These are phyloP conservation scores for Globisporangium irregulare DNA, from an alignment of 352 stramenopile genomes.

Conservation along the genomic window DNA sequence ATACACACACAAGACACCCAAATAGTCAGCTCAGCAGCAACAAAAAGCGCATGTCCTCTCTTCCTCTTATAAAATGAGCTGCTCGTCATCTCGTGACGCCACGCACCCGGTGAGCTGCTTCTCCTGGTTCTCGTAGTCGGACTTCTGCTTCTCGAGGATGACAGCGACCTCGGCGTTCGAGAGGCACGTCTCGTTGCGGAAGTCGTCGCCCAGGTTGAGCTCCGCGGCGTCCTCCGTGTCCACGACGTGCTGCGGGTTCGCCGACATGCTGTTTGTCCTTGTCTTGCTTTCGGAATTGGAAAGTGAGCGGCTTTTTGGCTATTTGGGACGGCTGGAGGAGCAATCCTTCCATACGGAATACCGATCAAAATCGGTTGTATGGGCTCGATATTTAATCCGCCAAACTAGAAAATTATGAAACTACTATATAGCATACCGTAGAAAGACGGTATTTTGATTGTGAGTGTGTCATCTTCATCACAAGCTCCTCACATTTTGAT, in stretches of 20 bases:
- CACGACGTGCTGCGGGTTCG: constrained; percentile 85
- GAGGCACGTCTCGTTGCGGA: constrained; percentile 86
- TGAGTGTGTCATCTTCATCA: background rate
- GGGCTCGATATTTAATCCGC: background rate
- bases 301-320: constrained; percentile 5
- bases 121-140: constrained; percentile 89
- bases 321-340: background rate
- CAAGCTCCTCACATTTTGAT: background rate
- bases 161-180: constrained; percentile 89
- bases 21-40: background rate
- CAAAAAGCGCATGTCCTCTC: background rate
- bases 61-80: constrained; percentile 3
- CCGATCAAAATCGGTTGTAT: background rate
- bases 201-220: constrained; percentile 87
- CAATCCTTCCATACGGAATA: background rate
- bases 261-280: constrained; percentile 40
- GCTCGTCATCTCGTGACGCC: background rate
- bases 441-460: background rate
- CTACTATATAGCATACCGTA: background rate
- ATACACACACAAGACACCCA: background rate
- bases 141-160: constrained; percentile 90
- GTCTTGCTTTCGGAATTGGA: background rate
- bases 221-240: constrained; percentile 89
- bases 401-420: background rate
- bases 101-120: constrained; percentile 82